Percentiles rank a stretch among this genome's conserved stretches.
Conservation (phyloP, 176 grass and related monocot genomes). For the Oryza longistaminata region DNA sequence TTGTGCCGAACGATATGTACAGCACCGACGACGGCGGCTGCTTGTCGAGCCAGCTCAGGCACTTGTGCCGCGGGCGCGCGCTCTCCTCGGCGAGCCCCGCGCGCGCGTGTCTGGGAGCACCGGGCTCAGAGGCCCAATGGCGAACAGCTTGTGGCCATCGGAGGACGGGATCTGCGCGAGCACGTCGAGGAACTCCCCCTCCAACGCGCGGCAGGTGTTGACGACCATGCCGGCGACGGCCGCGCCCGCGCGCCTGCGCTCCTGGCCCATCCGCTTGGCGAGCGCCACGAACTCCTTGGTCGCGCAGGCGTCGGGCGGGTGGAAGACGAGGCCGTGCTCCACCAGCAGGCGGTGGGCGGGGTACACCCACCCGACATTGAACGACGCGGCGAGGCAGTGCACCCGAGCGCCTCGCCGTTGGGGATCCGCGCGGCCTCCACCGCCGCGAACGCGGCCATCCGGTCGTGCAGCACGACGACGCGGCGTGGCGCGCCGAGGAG, state of each 20-base stretch:
- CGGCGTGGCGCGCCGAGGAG: constrained; percentile 33
- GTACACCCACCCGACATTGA: constrained; percentile 36
- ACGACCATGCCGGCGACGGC: constrained; percentile 42
- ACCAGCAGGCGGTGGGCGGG: constrained; percentile 29
- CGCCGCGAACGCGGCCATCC: constrained; percentile 52
- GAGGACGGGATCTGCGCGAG: constrained; percentile 29
- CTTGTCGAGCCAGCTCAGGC: constrained; percentile 65
- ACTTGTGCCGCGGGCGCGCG: constrained; percentile 26
- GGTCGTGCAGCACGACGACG: constrained; percentile 66
- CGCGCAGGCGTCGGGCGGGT: constrained; percentile 34
- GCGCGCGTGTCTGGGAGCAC: not conserved
- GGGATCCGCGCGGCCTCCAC: constrained; percentile 43
- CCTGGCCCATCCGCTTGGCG: constrained; percentile 9
- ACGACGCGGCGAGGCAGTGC: constrained; percentile 51
- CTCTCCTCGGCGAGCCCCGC: not conserved
- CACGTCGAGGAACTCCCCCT: constrained; percentile 68
- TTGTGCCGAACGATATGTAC: constrained; percentile 82
- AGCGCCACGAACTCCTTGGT: constrained; percentile 43
- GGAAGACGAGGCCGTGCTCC: constrained; percentile 35
- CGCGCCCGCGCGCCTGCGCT: not conserved
- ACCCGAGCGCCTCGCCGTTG: constrained; percentile 56
- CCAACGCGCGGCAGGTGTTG: constrained; percentile 59
- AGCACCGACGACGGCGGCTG: constrained; percentile 63
- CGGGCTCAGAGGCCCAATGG: constrained; percentile 55
- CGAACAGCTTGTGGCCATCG: constrained; percentile 46